phyloP scores from a whole-genome alignment of 768 basidiomycete species.

The Leccinum uliginosum region DNA sequence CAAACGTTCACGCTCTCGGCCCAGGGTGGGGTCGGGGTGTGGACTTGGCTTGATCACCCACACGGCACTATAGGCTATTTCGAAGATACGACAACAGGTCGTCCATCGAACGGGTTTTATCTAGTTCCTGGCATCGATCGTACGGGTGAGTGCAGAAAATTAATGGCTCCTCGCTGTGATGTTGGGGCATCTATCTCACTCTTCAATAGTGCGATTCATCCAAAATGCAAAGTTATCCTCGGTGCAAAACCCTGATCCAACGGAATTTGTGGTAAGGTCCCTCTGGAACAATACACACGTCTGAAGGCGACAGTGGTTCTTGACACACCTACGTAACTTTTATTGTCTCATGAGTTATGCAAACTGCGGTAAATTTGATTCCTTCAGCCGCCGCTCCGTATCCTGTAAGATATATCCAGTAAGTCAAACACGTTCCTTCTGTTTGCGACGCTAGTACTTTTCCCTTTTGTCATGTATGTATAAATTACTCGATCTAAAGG shows the following conservation, averaged over 20 bases:
- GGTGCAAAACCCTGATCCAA: conserved; percentile 34
- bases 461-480: too few relatives aligned
- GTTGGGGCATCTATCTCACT: not conserved
- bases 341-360: too few relatives aligned
- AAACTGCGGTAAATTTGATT: too few relatives aligned
- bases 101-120: conserved; percentile 50
- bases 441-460: too few relatives aligned
- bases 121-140: conserved; percentile 52
- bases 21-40: conserved; percentile 48
- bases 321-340: too few relatives aligned
- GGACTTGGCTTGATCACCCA: conserved; percentile 61
- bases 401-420: too few relatives aligned
- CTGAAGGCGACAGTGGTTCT: not conserved
- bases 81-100: conserved; percentile 37
- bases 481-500: too few relatives aligned
- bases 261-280: conserved; percentile 47
- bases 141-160: conserved; percentile 35
- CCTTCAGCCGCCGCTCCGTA: too few relatives aligned
- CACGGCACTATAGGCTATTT: conserved; percentile 51
- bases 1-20: conserved; percentile 51
- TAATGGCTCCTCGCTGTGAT: not conserved
- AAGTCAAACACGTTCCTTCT: too few relatives aligned
- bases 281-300: conserved; percentile 51
- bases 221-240: conserved; percentile 37
- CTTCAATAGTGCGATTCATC: conserved; percentile 37